A percentile compares a stretch with the other conserved stretches of the same genome.
These are phyloP conservation scores for Talaromyces funiculosus DNA, from an alignment of 2,329 filamentous ascomycete species.

Conservation along the genomic window DNA sequence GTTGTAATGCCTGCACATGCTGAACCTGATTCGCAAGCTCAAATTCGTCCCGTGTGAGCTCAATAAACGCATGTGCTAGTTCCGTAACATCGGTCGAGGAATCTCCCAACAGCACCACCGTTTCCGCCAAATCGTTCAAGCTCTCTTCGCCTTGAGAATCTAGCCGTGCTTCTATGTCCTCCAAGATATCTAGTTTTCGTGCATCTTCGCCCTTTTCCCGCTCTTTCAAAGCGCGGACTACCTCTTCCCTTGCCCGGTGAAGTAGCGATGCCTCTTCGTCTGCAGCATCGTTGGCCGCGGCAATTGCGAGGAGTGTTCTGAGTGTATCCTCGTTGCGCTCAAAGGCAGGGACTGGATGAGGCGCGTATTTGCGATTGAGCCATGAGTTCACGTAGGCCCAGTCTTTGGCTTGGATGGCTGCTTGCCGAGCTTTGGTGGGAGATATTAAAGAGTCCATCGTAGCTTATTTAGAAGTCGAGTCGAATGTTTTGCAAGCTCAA, in stretches of 20 bases:
- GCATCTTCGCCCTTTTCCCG: conserved; percentile 25
- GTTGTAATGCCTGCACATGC: conserved; percentile 52
- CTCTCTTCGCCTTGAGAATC: conserved; percentile 48
- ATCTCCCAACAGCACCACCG: conserved; percentile 48
- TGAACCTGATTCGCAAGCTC: conserved; percentile 51
- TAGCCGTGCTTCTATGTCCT: conserved; percentile 51
- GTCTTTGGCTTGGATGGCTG: conserved; percentile 77
- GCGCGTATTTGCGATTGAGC: conserved; percentile 65
- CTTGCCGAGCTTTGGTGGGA: conserved; percentile 62
- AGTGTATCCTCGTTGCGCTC: conserved; percentile 85
- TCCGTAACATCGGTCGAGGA: conserved; percentile 45
- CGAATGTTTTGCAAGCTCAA: not conserved
- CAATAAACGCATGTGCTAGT: conserved; percentile 50
- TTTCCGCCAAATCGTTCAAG: conserved; percentile 54
- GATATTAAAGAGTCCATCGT: conserved; percentile 47
- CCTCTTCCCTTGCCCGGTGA: conserved; percentile 34
- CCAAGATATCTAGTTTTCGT: conserved; percentile 43
- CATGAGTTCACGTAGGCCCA: conserved; percentile 85
- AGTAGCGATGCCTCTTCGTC: conserved; percentile 35
- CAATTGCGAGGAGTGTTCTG: conserved; percentile 66
- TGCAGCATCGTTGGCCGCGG: conserved; percentile 68
- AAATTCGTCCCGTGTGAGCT: conserved; percentile 51
- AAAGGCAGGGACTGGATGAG: conserved; percentile 62
- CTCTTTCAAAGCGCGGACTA: conserved; percentile 27
- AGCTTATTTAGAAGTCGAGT: not conserved